Base-by-base conservation (phyloP, 2,329 filamentous ascomycete species). In the Arthrobotrys pseudoclavata region DNA sequence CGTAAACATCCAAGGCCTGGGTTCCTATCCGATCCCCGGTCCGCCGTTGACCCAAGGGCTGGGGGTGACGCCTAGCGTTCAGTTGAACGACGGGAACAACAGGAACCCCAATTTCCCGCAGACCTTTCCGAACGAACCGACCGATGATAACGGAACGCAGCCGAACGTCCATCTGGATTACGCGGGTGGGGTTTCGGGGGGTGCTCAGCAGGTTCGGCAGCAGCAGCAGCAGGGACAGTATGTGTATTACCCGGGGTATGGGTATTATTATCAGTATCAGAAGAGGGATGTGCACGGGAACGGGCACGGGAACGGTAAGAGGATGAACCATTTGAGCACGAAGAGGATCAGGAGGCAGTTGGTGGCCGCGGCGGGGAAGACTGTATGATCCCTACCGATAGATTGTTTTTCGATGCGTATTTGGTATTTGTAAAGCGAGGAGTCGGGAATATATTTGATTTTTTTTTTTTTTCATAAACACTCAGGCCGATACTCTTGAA, bases 21-120 rank as follows among this genome's bases (percentile, higher is more conserved):
- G 69, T 1, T 76, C 15, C 37, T 80, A 80, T 55, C 64, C 26
- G 4, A 80, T 81, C 48, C 80, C 80, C 7, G 80, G 80, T 12
- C 80, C 80, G 0, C 48, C n/a, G 12, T 9, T 72, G 6, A 3
- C 34, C 10, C 48, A 40, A 34, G 64, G 48, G 4, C 15, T 42
- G 12, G 50, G 40, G 4, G 45, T 26, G 13, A 57, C 37, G 5
- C 40, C 50, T 1, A 68, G 64, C 24, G 9, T 20, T 9, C 50
- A 57, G 26, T 10, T 68, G 7, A 68, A 68, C n/a, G 37, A 45
- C 22, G 64, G 64, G 13, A 24, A n/a, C 10, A 57, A 57, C 22
- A 42, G 45, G 12, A 57, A 68, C 24, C 64, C 64, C 1, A 60
- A 26, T 20, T 52, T 42, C 37, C 64, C 64, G 2, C 22, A 29